These are phyloP conservation scores for Aspergillus taichungensis DNA, from an alignment of 495 filamentous ascomycete species.

Conservation along the genomic window DNA sequence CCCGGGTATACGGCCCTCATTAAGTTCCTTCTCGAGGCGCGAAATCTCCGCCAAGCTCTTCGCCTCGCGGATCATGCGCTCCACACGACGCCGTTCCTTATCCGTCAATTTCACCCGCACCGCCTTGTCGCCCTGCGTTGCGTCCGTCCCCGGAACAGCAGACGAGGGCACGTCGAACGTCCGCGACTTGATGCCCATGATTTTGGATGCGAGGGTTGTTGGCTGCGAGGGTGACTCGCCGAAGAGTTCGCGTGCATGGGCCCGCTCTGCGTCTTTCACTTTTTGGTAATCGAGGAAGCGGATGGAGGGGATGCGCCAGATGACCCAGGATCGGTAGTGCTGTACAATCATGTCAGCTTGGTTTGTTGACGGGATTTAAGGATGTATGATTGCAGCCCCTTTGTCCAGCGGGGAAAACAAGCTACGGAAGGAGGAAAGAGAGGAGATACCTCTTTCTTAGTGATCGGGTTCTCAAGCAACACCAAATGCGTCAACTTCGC, in stretches of 20 bases:
- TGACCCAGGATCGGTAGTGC: slow-evolving; percentile 87
- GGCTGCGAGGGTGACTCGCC: slow-evolving; percentile 61
- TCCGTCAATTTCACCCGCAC: slow-evolving; percentile 62
- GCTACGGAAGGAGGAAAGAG: not conserved
- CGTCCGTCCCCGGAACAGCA: slow-evolving; percentile 21
- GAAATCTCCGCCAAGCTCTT: slow-evolving; percentile 81
- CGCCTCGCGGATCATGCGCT: slow-evolving; percentile 70
- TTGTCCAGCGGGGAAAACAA: not conserved
- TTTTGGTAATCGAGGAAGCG: slow-evolving; percentile 91
- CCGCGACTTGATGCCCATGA: slow-evolving; percentile 79
- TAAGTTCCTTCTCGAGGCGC: slow-evolving; percentile 71
- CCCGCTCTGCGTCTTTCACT: slow-evolving; percentile 77
- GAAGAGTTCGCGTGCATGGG: slow-evolving; percentile 68
- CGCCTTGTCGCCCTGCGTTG: slow-evolving; percentile 48
- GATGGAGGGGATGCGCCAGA: slow-evolving; percentile 76
- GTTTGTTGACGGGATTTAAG: no score
- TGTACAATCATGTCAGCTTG: no score
- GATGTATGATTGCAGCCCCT: not conserved
- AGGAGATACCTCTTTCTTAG: slow-evolving; percentile 70
- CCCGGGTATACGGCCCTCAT: slow-evolving; percentile 73
- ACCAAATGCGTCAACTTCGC: slow-evolving; percentile 65
- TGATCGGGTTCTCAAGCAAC: slow-evolving; percentile 80
- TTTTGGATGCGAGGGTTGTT: slow-evolving; percentile 75
- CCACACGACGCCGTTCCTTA: slow-evolving; percentile 58
- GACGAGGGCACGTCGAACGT: slow-evolving; percentile 61